Conservation (phyloP, 352 stramenopile genomes). For the Phytophthora quininea region DNA sequence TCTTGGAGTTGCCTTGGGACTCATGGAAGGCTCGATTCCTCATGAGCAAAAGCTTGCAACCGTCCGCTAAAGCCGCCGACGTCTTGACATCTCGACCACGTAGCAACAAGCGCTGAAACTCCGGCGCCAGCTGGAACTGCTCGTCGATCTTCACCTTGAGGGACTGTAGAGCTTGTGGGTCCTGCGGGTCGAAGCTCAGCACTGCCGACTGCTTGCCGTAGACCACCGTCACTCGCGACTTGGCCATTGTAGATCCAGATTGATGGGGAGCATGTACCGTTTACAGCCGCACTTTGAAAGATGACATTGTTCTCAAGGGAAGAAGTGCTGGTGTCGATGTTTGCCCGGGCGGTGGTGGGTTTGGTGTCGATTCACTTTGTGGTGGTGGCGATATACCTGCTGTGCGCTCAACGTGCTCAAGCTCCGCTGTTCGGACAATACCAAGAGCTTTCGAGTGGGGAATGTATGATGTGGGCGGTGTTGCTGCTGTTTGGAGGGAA, state of each 20-base stretch:
- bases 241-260: slow-evolving; percentile 2
- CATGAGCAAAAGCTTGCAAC: slow-evolving; percentile 59
- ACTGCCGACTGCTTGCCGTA: slow-evolving; percentile 48
- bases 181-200: slow-evolving; percentile 30
- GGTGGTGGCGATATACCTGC: slow-evolving; percentile 17
- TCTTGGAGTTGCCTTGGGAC: slow-evolving; percentile 5
- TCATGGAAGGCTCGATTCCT: slow-evolving; percentile 42
- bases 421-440: slow-evolving; percentile 19
- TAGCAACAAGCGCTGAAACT: slow-evolving; percentile 63
- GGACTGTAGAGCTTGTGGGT: slow-evolving; percentile 28
- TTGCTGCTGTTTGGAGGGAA: slow-evolving; percentile 14
- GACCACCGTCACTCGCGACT: slow-evolving; percentile 52
- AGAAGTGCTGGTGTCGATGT: slow-evolving; percentile 2
- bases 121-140: slow-evolving; percentile 40
- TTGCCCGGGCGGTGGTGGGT: slow-evolving; percentile 9
- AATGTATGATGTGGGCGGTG: slow-evolving; percentile 10
- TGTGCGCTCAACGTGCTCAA: slow-evolving; percentile 8
- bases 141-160: slow-evolving; percentile 40
- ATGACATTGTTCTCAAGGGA: slow-evolving; percentile 1
- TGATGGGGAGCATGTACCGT: too few relatives aligned
- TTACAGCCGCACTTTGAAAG: not conserved
- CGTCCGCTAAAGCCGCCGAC: slow-evolving; percentile 24
- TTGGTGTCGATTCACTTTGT: slow-evolving; percentile 24
- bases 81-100: slow-evolving; percentile 50
- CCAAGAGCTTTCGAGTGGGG: slow-evolving; percentile 10